Evolutionary conservation across 2,329 filamentous ascomycete species (phyloP).

Genomic region (Fusarium fracticaudum): DNA sequence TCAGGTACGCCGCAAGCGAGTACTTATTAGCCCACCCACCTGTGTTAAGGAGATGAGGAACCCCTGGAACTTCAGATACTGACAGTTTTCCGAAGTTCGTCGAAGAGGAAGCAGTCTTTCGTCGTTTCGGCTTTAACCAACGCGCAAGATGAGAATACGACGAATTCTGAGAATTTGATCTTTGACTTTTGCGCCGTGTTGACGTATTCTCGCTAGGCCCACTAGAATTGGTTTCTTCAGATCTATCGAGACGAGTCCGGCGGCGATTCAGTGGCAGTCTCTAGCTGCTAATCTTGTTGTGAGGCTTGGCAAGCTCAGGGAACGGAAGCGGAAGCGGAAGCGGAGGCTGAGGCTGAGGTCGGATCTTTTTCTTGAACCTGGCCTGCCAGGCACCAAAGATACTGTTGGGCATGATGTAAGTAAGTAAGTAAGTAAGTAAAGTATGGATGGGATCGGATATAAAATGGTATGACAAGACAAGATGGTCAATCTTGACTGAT

Average conservation of each 20-base stretch:
- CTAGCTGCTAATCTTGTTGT: conserved; percentile 17
- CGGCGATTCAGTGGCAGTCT: conserved; percentile 21
- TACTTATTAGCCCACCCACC: background rate
- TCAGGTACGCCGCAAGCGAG: background rate
- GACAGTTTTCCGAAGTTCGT: background rate
- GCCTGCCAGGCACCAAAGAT: conserved; percentile 11
- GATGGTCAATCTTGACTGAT: background rate
- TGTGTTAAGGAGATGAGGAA: background rate
- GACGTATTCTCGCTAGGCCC: background rate
- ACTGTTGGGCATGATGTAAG: conserved; percentile 22
- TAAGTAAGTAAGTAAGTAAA: background rate
- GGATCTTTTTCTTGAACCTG: background rate
- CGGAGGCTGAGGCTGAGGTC: background rate
- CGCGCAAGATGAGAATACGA: conserved; percentile 6
- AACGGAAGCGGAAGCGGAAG: background rate
- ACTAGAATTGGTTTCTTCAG: background rate
- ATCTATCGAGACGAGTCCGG: background rate
- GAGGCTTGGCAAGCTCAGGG: background rate
- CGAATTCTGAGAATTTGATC: conserved; percentile 16
- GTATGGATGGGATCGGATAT: conserved; percentile 8
- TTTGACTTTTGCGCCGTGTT: background rate
- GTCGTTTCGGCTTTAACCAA: conserved; percentile 28
- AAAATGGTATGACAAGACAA: conserved; percentile 1
- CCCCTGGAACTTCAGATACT: background rate
- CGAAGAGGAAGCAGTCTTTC: conserved; percentile 10